Conservation (phyloP, 805 yeast species). For the Kluyveromyces wickerhamii region DNA sequence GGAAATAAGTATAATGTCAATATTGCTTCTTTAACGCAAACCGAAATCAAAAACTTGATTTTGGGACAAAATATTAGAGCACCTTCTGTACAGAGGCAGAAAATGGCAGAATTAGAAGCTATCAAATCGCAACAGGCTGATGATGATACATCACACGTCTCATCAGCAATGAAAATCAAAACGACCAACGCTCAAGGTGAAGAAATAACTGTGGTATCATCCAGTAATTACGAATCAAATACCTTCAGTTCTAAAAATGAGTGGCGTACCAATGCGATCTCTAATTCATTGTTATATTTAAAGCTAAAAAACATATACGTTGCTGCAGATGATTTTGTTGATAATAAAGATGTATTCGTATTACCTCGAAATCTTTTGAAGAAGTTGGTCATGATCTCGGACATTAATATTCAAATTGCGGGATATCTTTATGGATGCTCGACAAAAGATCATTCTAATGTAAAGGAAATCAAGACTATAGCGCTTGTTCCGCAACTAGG, state of each 20-base stretch:
- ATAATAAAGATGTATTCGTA: conserved; percentile 56
- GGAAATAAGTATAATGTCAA: conserved; percentile 80
- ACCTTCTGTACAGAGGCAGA: conserved; percentile 81
- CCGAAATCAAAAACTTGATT: conserved; percentile 88
- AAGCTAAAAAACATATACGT: conserved; percentile 71
- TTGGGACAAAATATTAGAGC: conserved; percentile 90
- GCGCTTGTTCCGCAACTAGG: conserved; percentile 89
- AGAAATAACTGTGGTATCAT: conserved; percentile 88
- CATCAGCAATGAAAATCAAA: conserved; percentile 72
- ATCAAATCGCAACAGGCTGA: conserved; percentile 34
- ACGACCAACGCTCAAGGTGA: conserved; percentile 93
- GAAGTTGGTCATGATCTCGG: conserved; percentile 73
- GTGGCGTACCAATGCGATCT: conserved; percentile 85
- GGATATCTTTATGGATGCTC: conserved; percentile 76
- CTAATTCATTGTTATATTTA: conserved; percentile 62
- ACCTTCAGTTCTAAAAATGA: conserved; percentile 76
- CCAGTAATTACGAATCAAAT: conserved; percentile 80
- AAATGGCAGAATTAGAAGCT: conserved; percentile 66
- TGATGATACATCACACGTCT: conserved; percentile 39
- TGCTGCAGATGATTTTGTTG: conserved; percentile 56
- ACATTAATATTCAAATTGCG: conserved; percentile 72
- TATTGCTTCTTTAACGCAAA: conserved; percentile 79
- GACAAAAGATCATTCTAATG: conserved; percentile 59
- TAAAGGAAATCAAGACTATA: conserved; percentile 70
- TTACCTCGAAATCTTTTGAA: conserved; percentile 75